Evolutionary conservation across 2,329 filamentous ascomycete species (phyloP).

Genomic region (Helotiales sp.): DNA sequence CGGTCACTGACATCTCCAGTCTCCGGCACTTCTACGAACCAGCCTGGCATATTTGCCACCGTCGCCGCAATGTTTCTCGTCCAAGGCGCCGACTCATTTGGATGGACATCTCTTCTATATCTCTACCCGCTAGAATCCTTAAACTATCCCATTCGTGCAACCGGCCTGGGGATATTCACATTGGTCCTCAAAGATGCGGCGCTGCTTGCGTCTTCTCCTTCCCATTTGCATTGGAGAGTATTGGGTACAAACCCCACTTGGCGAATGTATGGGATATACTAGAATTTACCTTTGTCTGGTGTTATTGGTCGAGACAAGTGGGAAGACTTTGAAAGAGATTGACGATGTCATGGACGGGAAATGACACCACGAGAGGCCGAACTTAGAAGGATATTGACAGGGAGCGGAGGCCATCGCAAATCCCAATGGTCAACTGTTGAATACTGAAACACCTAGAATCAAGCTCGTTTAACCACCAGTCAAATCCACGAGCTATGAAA

Average conservation of each 20-base stretch:
- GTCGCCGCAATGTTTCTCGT: conserved; percentile 58
- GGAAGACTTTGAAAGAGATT: conserved; percentile 47
- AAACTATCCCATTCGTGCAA: conserved; percentile 55
- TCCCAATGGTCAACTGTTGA: too few species aligned
- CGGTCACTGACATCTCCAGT: conserved; percentile 4
- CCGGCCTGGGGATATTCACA: conserved; percentile 50
- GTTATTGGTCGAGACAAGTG: conserved; percentile 48
- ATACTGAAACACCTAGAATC: too few species aligned
- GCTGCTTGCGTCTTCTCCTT: conserved; percentile 39
- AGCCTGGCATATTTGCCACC: conserved; percentile 47
- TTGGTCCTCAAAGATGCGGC: conserved; percentile 43
- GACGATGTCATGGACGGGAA: conserved; percentile 36
- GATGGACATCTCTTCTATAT: conserved; percentile 54
- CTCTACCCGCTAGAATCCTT: conserved; percentile 56
- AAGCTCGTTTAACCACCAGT: too few species aligned
- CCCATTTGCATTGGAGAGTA: conserved; percentile 47
- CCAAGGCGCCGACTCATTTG: conserved; percentile 56
- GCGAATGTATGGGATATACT: conserved; percentile 38
- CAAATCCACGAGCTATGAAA: too few species aligned
- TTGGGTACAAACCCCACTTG: conserved; percentile 30
- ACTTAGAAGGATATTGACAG: conserved; percentile 2
- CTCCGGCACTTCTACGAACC: conserved; percentile 25
- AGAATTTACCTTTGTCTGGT: conserved; percentile 51
- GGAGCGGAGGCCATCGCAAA: background rate
- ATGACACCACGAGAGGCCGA: conserved; percentile 36